phyloP scores from a whole-genome alignment of 192 early-diverging fungal species.

The Linnemannia hyalina region DNA sequence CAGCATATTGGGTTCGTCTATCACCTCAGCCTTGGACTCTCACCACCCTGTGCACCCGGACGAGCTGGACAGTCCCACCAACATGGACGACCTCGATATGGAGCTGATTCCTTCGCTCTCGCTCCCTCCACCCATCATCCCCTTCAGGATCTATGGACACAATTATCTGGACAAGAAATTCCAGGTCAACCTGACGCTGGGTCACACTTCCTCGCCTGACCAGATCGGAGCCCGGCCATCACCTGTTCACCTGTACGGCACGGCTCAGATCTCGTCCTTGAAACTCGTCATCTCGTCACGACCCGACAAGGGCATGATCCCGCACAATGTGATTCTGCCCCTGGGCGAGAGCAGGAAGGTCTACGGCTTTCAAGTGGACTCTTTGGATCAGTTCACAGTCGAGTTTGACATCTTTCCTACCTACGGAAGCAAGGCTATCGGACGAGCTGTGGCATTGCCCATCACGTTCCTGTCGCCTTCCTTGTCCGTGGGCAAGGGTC shows the following conservation, averaged over 20 bases:
- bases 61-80: constrained; percentile 30
- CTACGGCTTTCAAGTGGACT: constrained; percentile 87
- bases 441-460: constrained; percentile 85
- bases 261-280: constrained; percentile 77
- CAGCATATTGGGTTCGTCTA: background rate
- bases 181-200: constrained; percentile 83
- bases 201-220: constrained; percentile 48
- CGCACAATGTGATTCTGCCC: constrained; percentile 92
- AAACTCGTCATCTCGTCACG: constrained; percentile 88
- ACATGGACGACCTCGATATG: constrained; percentile 77
- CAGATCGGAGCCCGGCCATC: constrained; percentile 29
- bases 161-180: constrained; percentile 93
- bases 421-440: constrained; percentile 95
- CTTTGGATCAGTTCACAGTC: constrained; percentile 77
- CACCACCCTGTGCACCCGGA: constrained; percentile 11
- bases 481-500: constrained; percentile 49
- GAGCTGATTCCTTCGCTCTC: constrained; percentile 93
- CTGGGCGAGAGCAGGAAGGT: constrained; percentile 83
- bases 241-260: constrained; percentile 71
- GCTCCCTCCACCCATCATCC: constrained; percentile 97
- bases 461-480: constrained; percentile 66
- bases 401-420: constrained; percentile 96
- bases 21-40: background rate
- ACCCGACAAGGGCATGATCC: constrained; percentile 89
- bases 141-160: constrained; percentile 98